Percentiles rank a stretch among this genome's conserved stretches.
Evolutionary conservation across 1,139 yeast genomes (phyloP).

Genomic region (Hyphopichia pseudoburtonii): DNA sequence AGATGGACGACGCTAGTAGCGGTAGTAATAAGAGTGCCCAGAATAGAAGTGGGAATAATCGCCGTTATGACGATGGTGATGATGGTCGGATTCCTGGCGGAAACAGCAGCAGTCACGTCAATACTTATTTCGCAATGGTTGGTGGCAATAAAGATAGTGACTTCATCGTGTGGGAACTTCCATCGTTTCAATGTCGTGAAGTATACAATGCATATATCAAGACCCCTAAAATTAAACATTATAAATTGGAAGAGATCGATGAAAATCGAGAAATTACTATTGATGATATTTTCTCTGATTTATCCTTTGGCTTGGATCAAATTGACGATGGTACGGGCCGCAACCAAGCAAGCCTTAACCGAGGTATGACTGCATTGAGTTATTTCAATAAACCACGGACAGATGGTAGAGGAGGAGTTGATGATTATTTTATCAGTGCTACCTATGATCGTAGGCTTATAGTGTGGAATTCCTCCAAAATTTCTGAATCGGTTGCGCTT

Average conservation of each 20-base stretch:
- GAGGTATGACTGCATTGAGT: slow-evolving; percentile 15
- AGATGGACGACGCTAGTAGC: slow-evolving; percentile 7
- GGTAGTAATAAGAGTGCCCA: background rate
- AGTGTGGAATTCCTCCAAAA: slow-evolving; percentile 31
- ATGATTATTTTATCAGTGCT: slow-evolving; percentile 23
- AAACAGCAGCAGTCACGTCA: background rate
- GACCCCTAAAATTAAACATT: slow-evolving; percentile 32
- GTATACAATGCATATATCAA: slow-evolving; percentile 41
- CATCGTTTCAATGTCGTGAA: slow-evolving; percentile 61
- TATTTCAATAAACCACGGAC: slow-evolving; percentile 2
- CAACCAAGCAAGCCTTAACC: slow-evolving; percentile 2
- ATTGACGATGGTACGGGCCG: slow-evolving; percentile 6
- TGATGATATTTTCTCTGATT: slow-evolving; percentile 15
- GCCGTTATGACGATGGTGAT: slow-evolving; percentile 16
- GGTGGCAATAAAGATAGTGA: slow-evolving; percentile 69
- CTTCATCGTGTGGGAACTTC: slow-evolving; percentile 75
- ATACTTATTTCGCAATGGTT: slow-evolving; percentile 45
- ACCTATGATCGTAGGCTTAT: slow-evolving; percentile 27
- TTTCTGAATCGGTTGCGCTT: slow-evolving; percentile 26
- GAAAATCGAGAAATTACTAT: slow-evolving; percentile 23
- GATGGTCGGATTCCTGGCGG: background rate
- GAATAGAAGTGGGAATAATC: background rate
- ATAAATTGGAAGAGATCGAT: slow-evolving; percentile 28
- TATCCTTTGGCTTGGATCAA: slow-evolving; percentile 14
- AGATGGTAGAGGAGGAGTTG: background rate